Evolutionary conservation across 441 rosid species (phyloP), one percentile per base, ranked within the genome.

Genomic region (Cnidoscolus chayamansa): DNA sequence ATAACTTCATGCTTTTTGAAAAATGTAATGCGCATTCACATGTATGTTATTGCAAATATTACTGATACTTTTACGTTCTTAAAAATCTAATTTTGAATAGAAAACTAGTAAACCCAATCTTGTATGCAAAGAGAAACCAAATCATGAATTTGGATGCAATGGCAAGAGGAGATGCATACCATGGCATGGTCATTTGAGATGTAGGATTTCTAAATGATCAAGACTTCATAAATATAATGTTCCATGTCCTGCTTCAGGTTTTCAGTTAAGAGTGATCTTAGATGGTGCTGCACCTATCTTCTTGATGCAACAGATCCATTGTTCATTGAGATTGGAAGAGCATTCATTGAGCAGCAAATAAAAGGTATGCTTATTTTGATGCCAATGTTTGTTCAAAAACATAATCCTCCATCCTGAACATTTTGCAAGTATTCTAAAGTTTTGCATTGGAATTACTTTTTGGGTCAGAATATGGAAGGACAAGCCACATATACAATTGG

Each of bases 301-400:
- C 95, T 90, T 72, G 92, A 90, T 78, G 95, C 91, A 73, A 86
- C 85, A 13, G 95, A 90, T 79, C 89, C 92, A 45, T 82, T 90
- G 74, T 90, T 90, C 37, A 51, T 88, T 78, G 92, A 86, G 73
- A 87, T 90, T 80, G 95, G 95, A 74, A 84, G 68, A 72, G 83
- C 87, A 79, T 88, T 88, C 71, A 85, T 88, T 68, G 83, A 85
- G 80, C 80, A 86, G 74, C 90, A 90, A 71, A 54, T 84, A 20
- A 80, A 54, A 85, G 91, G 95, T 88, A 31, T 40, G 67, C 51
- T 50, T 31, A n/a, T 67, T 51, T 59, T 54, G 69, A 69, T 67
- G 53, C 55, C 40, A 25, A 61, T 16, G 37, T 53, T 67, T n/a
- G 19, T 72, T 31, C 32, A 60, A 45, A 19, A 25, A 63, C 64